phyloP scores from a whole-genome alignment of 2,329 filamentous ascomycete species.

The Amesomyces nigricolor region DNA sequence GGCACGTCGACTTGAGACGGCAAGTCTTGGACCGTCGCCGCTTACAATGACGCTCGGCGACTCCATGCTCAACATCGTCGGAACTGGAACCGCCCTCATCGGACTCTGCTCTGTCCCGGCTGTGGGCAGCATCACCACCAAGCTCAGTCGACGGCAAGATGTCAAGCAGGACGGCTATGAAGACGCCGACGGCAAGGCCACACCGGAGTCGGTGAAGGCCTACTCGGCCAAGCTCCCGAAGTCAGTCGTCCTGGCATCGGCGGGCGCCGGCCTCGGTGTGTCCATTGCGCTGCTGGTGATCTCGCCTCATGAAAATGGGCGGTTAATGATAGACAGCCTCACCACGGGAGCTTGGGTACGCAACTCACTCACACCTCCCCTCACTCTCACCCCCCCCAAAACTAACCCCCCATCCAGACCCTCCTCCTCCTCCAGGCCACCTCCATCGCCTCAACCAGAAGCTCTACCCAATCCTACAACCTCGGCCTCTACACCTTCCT shows the following conservation, averaged over 20 bases:
- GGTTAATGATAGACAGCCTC: conserved; percentile 55
- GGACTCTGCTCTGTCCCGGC: conserved; percentile 31
- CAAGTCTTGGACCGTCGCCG: background rate
- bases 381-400: background rate
- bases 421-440: conserved; percentile 49
- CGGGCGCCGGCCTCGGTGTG: conserved; percentile 46
- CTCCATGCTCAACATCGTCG: conserved; percentile 26
- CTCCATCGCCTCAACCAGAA: conserved; percentile 43
- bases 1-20: background rate
- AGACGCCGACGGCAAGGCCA: conserved; percentile 65
- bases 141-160: conserved; percentile 26
- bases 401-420: conserved; percentile 34
- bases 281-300: conserved; percentile 55
- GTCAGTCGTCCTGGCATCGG: conserved; percentile 47
- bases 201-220: conserved; percentile 53
- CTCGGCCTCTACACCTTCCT: conserved; percentile 48
- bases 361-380: conserved; percentile 17
- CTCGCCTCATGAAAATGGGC: conserved; percentile 36
- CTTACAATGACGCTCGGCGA: conserved; percentile 27
- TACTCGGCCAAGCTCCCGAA: conserved; percentile 60
- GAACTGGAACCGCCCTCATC: conserved; percentile 28
- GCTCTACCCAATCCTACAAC: conserved; percentile 47
- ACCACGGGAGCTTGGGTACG: conserved; percentile 58
- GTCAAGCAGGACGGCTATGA: conserved; percentile 49
- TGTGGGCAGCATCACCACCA: conserved; percentile 26